A percentile compares a stretch with the other conserved stretches of the same genome.
These are phyloP conservation scores for Microbotryomycetes sp. DNA, from an alignment of 1,284 basidiomycete species.

Conservation along the genomic window DNA sequence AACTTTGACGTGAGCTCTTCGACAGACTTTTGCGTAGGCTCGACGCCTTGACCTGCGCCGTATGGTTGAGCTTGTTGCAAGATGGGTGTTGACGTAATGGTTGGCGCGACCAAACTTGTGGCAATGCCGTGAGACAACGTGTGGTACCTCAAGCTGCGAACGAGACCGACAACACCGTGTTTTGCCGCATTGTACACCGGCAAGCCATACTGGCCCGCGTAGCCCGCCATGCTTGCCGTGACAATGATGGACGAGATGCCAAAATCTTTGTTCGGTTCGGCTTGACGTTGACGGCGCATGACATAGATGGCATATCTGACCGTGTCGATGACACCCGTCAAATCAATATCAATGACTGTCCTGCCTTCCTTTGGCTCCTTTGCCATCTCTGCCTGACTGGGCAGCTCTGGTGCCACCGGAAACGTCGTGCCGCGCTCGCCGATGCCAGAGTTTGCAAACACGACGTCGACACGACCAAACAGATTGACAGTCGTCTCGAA, in stretches of 20 bases:
- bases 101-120: conserved; percentile 7
- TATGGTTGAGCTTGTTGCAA: not conserved
- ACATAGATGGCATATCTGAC: not conserved
- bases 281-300: conserved; percentile 1
- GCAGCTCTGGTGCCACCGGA: not conserved
- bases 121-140: not conserved
- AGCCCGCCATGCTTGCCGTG: conserved; percentile 3
- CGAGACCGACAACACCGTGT: conserved; percentile 4
- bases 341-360: not conserved
- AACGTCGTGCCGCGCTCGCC: conserved; percentile 1
- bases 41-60: not conserved
- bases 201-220: conserved; percentile 1
- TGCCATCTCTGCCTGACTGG: not conserved
- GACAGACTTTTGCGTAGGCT: not conserved
- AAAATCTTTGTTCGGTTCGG: not conserved
- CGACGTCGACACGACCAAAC: not conserved
- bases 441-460: conserved; percentile 6
- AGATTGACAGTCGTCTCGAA: not conserved
- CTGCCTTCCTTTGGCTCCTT: not conserved
- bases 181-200: conserved; percentile 9
- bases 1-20: not conserved
- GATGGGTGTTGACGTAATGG: conserved; percentile 5
- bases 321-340: conserved; percentile 3
- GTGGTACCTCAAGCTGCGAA: conserved; percentile 1
- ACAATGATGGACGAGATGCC: not conserved